Evolutionary conservation across 805 yeast genomes (phyloP), one percentile per base, ranked within the genome.

Genomic region (Blastobotrys chiropterorum): DNA sequence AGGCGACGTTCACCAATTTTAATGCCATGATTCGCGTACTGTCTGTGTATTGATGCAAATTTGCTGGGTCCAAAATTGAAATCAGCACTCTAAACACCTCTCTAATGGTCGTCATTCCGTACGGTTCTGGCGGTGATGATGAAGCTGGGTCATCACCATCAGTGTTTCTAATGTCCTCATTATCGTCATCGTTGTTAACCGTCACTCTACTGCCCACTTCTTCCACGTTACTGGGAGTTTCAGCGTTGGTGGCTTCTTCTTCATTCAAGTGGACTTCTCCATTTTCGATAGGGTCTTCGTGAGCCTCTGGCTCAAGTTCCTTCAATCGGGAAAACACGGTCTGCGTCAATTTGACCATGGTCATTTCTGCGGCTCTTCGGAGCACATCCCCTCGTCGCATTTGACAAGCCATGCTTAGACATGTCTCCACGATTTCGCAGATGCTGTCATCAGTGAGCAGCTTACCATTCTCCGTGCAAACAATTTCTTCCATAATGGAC

Each of bases 341-440:
- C 40, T 82, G 77, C 0, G 95, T 83, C 46, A 90, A 83, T 1
- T 82, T 70, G 39, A 79, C 72, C 76, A 89, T 77, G 0, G 95
- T 78, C 72, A 85, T 78, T 63, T 90, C 97, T 0, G 98, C 97
- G 0, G 95, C 85, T 54, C 85, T 80, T 61, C 98, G 76, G 53
- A 94, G 75, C 5, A 90, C 87, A 59, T 92, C 98, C 54, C 95
- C 83, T 65, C 97, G 79, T 65, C 90, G 79, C 70, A 88, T 87
- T 66, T 94, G 95, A 62, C 95, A 88, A 1, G 97, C 96, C 67
- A 94, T 77, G 3, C 95, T 84, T 63, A 94, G 77, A 53, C 96
- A 87, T 0, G 97, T 90, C 62, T 92, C 96, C 26, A 90, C 79
- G 22, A 90, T 90, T 63, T 92, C 97, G 56, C 86, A 83, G 53